Evolutionary conservation across 1,284 basidiomycete genomes (phyloP).

Genomic region (Ceratobasidium sp.): DNA sequence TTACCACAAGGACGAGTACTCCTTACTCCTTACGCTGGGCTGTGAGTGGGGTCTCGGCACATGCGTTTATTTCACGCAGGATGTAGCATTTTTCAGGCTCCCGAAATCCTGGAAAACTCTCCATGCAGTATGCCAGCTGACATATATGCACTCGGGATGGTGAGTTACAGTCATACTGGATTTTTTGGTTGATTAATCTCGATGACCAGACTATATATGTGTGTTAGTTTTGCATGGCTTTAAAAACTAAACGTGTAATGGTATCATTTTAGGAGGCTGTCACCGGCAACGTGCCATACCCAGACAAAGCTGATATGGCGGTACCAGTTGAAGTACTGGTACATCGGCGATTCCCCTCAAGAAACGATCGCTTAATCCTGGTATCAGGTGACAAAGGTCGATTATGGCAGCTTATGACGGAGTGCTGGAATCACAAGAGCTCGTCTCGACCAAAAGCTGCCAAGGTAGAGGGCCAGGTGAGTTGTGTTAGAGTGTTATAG

Average conservation of each 20-base stretch:
- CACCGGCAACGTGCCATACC: conserved; percentile 1
- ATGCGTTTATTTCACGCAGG: not conserved
- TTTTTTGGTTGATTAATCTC: not conserved
- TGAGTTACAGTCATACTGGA: too few relatives aligned
- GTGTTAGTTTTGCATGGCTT: not conserved
- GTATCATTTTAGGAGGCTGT: not conserved
- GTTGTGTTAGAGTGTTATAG: not conserved
- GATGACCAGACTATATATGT: too few relatives aligned
- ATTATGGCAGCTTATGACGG: conserved; percentile 1
- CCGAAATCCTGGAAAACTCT: too few relatives aligned
- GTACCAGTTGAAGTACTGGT: not conserved
- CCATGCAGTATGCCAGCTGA: too few relatives aligned
- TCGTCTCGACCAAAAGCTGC: not conserved
- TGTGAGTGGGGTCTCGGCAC: not conserved
- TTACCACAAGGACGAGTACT: too few relatives aligned
- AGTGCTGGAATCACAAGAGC: conserved; percentile 3
- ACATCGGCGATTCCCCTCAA: not conserved
- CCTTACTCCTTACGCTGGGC: too few relatives aligned
- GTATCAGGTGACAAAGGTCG: not conserved
- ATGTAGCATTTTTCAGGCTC: not conserved
- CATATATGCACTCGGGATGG: too few relatives aligned
- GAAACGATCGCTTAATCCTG: not conserved
- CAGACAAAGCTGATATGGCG: not conserved
- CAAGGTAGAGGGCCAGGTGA: not conserved
- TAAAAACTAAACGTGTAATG: not conserved